phyloP scores from a whole-genome alignment of 2,329 filamentous ascomycete genomes.

The Fusarium pseudograminearum region DNA sequence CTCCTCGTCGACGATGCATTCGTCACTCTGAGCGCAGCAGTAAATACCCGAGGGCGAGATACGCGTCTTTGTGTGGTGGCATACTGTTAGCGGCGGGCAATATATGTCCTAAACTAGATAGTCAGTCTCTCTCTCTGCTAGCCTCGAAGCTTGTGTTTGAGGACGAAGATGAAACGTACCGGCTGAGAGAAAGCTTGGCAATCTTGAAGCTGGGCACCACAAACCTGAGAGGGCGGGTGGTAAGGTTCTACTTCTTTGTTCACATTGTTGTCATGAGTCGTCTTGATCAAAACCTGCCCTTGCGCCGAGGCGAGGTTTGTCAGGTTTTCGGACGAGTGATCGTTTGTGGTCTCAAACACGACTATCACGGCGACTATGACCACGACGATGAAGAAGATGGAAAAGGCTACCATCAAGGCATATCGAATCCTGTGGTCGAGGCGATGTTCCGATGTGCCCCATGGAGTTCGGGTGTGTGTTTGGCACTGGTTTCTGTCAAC shows the following conservation, averaged over 20 bases:
- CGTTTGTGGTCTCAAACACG: conserved; percentile 16
- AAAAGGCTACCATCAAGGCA: conserved; percentile 44
- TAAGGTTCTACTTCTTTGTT: conserved; percentile 1
- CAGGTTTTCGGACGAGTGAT: conserved; percentile 1
- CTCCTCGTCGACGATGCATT: conserved; percentile 19
- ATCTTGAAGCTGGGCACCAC: conserved; percentile 11
- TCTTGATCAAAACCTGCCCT: neutral
- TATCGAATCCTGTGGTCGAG: conserved; percentile 47
- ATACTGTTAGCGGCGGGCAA: conserved; percentile 21
- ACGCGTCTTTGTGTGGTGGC: conserved; percentile 8
- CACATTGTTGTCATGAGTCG: neutral
- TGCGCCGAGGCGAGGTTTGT: conserved; percentile 6
- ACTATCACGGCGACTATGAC: conserved; percentile 40
- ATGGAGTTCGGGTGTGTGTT: conserved; percentile 49
- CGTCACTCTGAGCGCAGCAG: conserved; percentile 31
- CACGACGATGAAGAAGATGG: conserved; percentile 40
- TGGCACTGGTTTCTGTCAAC: conserved; percentile 46
- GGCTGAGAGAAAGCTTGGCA: conserved; percentile 28
- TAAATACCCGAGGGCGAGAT: conserved; percentile 15
- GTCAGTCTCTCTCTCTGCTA: neutral
- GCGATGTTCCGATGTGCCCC: conserved; percentile 44
- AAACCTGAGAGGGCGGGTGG: conserved; percentile 5
- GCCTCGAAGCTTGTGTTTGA: neutral
- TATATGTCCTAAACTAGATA: conserved; percentile 20
- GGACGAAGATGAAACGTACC: conserved; percentile 22